Percentiles rank a stretch among this genome's conserved stretches.
phyloP scores from a whole-genome alignment of 768 basidiomycete genomes.

The Nevesoporus exiguus region DNA sequence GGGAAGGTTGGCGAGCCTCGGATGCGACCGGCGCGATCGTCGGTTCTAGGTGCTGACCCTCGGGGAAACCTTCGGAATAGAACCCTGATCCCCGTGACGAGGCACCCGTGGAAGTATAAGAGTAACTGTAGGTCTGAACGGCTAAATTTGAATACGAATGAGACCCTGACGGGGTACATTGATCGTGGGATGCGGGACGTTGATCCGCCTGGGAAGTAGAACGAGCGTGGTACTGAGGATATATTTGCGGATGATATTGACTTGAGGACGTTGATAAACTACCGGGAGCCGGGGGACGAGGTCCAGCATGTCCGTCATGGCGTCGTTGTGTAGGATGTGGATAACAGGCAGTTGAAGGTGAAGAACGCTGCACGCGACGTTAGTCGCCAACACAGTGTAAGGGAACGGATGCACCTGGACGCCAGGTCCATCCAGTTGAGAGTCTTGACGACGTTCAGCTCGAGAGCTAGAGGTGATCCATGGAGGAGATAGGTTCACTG shows the following conservation, averaged over 20 bases:
- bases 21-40: slow-evolving; percentile 3
- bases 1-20: slow-evolving; percentile 18
- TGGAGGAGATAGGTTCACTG: slow-evolving; percentile 38
- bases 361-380: slow-evolving; percentile 20
- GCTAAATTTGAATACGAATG: slow-evolving; percentile 23
- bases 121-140: slow-evolving; percentile 19
- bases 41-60: slow-evolving; percentile 20
- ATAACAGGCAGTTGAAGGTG: slow-evolving; percentile 20
- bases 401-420: slow-evolving; percentile 25
- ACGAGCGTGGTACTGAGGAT: slow-evolving; percentile 23
- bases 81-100: slow-evolving; percentile 22
- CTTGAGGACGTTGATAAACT: slow-evolving; percentile 22
- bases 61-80: slow-evolving; percentile 14
- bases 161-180: slow-evolving; percentile 22
- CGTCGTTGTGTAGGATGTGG: slow-evolving; percentile 23
- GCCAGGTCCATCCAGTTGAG: slow-evolving; percentile 27
- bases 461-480: slow-evolving; percentile 42
- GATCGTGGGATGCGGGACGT: slow-evolving; percentile 28
- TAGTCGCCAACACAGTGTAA: neutral
- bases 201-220: slow-evolving; percentile 30
- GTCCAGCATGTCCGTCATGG: slow-evolving; percentile 24
- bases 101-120: slow-evolving; percentile 10
- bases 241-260: slow-evolving; percentile 22
- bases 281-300: slow-evolving; percentile 17
- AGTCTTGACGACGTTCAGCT: slow-evolving; percentile 23